These are phyloP conservation scores for Phyllostachys edulis DNA, from an alignment of 176 grass and related monocot genomes.

Conservation along the genomic window DNA sequence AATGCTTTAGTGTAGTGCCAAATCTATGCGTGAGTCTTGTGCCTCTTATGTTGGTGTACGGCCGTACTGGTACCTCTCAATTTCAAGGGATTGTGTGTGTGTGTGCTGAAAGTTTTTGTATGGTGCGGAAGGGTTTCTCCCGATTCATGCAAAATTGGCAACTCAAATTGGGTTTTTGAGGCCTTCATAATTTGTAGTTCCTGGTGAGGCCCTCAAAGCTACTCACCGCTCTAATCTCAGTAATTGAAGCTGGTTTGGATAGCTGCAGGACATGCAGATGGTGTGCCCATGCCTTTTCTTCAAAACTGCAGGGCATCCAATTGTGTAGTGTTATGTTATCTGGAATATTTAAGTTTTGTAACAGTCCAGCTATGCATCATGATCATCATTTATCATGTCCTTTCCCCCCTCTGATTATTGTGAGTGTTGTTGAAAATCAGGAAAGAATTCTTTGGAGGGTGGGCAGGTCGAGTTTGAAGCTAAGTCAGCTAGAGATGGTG, in stretches of 20 bases:
- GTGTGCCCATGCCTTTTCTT: not conserved
- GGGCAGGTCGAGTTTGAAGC: constrained; percentile 68
- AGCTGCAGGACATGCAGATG: not conserved
- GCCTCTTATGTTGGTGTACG: not conserved
- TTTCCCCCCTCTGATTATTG: not conserved
- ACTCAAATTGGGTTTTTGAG: not conserved
- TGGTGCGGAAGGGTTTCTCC: not conserved
- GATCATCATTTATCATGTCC: not conserved
- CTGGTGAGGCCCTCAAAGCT: not conserved
- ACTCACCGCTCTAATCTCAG: not conserved
- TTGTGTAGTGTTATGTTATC: not conserved
- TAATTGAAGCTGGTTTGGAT: not conserved
- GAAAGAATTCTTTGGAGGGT: constrained; percentile 47
- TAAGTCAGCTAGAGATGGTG: constrained; percentile 81
- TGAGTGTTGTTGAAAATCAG: constrained; percentile 28
- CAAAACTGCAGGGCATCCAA: not conserved
- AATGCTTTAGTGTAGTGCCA: not conserved
- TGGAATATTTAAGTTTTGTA: not conserved
- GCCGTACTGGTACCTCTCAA: not conserved
- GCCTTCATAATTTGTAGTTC: not conserved
- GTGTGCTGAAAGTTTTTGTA: not conserved
- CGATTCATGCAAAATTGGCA: not conserved
- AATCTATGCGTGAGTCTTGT: not conserved
- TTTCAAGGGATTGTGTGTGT: not conserved
- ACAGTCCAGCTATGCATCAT: not conserved